Base-by-base conservation (phyloP, 2,329 filamentous ascomycete genomes). In the Helotiales sp. region DNA sequence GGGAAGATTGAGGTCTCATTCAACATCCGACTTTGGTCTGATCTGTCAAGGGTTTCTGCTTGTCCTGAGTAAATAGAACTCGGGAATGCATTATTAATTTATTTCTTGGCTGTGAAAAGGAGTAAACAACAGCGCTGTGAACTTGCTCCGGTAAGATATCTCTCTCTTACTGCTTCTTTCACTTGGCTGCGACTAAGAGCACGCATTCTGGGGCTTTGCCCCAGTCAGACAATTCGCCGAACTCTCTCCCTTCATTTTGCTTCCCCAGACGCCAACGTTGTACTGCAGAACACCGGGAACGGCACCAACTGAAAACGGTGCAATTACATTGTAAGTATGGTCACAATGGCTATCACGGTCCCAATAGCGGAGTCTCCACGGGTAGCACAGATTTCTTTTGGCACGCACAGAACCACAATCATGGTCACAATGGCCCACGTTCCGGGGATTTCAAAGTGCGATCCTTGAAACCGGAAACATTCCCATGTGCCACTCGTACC, bases 11-110 rank as follows among this genome's bases (percentile, higher is more conserved):
- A 25, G 15, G 46, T 55, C 38, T 54, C 36, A 55, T 61, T 61
- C 58, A 61, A 61, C 54, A 58, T 61, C 40, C 24, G 54, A 55
- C 38, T 36, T 29, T n/a, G n/a, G 22, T 40, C 24, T 31, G 27
- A 48, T 17, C n/a, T 15, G 31, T 31, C 29, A 25, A n/a, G 3
- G 40, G 9, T 33, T 54, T 33, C 25, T 33, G 13, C 40, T 47
- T 54, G 27, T 29, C n/a, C 12, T 25, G 24, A 15, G 40, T 44
- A 44, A 44, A 44, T 44, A 44, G 40, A 44, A 19, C 15, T 44
- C 7, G 17, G 12, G 10, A 44, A 44, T 44, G 40, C 40, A 44
- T 25, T 44, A 10, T 12, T 25, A n/a, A n/a, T n/a, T n/a, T n/a
- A n/a, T n/a, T n/a, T n/a, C n/a, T n/a, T n/a, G n/a, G n/a, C n/a